Evolutionary conservation across 2,329 filamentous ascomycete species (phyloP), one percentile per base, ranked within the genome.

Genomic region (Rhytidhysteron rufulum): DNA sequence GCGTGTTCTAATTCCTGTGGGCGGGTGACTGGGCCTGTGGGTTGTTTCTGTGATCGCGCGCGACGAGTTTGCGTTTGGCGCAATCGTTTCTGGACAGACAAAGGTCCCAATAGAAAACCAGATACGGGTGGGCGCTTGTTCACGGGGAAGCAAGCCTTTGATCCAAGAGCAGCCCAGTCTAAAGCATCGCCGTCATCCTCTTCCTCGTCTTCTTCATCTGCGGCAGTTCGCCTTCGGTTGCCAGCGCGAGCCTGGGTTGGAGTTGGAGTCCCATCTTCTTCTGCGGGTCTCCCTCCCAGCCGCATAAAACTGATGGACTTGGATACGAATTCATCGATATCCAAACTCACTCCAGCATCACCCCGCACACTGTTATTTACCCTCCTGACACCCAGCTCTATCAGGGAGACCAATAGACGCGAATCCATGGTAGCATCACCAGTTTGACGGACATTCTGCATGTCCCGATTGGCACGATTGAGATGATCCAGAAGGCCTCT

Each of bases 271-370:
- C 67, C 66, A 18, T 78, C 77, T 9, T 75, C 77, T 10, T 45
- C 45, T 18, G 48, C 42, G 2, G 44, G 44, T 11, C 76, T 71
- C 3, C 80, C 85, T 25, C 78, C 75, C 17, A 63, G 57, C 15
- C 80, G 81, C 88, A 97, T 96, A 60, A 86, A 97, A 3, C 78
- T 79, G 44, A 94, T 88, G 62, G 86, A 91, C 65, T 94, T 95
- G 1, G 86, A 86, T 11, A 97, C 80, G 56, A 97, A 94, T 54
- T 95, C 87, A 45, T 97, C 90, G 0, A 94, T 75, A 56, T 97
- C 90, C 17, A 98, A 70, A 6, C 89, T 88, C 37, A 85, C 81
- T 3, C 80, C 79, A 2, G 77, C 70, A 53, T 85, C 84, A 5
- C 89, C 89, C 21, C 88, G 74, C 1, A 85, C 81, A 19, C 94